Evolutionary conservation across 371 early-diverging fungal genomes (phyloP), one percentile per base, ranked within the genome.

Genomic region (Cokeromyces recurvatus): DNA sequence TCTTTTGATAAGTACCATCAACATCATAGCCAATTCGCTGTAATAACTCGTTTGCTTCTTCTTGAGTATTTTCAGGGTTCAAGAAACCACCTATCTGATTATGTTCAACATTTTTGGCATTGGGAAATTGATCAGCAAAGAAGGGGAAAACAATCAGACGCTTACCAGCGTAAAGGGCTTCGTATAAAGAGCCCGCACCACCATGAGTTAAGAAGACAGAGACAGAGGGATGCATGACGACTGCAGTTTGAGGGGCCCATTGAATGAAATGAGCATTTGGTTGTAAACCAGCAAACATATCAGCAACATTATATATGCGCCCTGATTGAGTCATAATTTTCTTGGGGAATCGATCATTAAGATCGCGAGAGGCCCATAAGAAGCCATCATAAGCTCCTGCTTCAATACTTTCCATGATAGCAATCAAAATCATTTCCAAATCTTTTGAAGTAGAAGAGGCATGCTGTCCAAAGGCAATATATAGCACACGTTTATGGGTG

Each of bases 201-300:
- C 74, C 65, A 45, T 74, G 74, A 1, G 66, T 53, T 1, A 74
- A 21, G 40, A 74, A 74, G 6, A 68, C 16, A 6, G 34, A 19
- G 0, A 55, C 51, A 1, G 63, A 55, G 4, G 64, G 51, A 48
- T 74, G 74, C 6, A 47, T 46, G 1, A 74, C 39, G 11, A 74
- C 46, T 0, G 68, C 65, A 22, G 42, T 31, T 43, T 74, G 74
- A 16, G 71, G 74, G 2, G 66, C 57, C 66, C 74, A 65, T 31
- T 24, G n/a, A 3, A 31, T 38, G 25, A 60, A 43, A 20, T 50
- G 20, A 24, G 32, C 16, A 12, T 39, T 27, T 4, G 25, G 15
- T 29, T 29, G 8, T 11, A 29, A 29, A 11, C 5, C 11, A 29
- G 29, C 29, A 40, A 3, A 55, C 37, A 36, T 47, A 35, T 11